Evolutionary conservation across 1,284 basidiomycete genomes (phyloP).

Genomic region (Cystobasidium sp.): DNA sequence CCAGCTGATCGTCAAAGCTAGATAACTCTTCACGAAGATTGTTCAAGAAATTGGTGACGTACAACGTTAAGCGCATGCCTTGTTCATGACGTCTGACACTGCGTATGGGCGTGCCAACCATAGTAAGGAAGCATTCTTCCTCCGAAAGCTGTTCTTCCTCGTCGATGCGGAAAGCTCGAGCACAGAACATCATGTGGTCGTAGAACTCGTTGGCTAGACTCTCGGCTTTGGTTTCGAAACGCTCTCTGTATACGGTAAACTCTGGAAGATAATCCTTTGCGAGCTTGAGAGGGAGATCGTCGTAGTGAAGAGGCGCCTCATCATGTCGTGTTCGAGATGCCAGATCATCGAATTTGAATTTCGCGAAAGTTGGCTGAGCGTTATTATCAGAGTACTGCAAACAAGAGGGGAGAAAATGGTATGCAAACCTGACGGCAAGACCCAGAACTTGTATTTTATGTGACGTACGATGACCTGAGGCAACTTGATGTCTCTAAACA

Average conservation of each 20-base stretch:
- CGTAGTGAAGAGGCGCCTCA: background rate
- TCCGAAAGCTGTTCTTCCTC: slow-evolving; percentile 4
- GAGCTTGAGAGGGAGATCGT: background rate
- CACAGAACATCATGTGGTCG: slow-evolving; percentile 12
- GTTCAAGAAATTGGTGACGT: slow-evolving; percentile 14
- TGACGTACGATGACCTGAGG: slow-evolving; percentile 2
- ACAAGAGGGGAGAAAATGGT: background rate
- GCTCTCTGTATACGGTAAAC: background rate
- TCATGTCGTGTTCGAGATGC: background rate
- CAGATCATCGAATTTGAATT: slow-evolving; percentile 1
- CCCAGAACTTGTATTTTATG: background rate
- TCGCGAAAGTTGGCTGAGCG: background rate
- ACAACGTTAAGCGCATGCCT: slow-evolving; percentile 14
- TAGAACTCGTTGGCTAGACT: background rate
- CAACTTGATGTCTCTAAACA: slow-evolving; percentile 18
- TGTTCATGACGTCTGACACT: slow-evolving; percentile 6
- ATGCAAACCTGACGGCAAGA: background rate
- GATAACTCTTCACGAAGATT: slow-evolving; percentile 15
- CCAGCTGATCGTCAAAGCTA: background rate
- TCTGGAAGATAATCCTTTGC: slow-evolving; percentile 17
- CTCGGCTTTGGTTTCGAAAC: background rate
- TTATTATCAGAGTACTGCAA: background rate
- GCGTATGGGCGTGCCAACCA: slow-evolving; percentile 12
- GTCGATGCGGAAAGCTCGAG: background rate
- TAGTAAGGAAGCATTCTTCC: slow-evolving; percentile 14